Conservation (phyloP, 2,329 filamentous ascomycete genomes). For the Talaromyces funiculosus region DNA sequence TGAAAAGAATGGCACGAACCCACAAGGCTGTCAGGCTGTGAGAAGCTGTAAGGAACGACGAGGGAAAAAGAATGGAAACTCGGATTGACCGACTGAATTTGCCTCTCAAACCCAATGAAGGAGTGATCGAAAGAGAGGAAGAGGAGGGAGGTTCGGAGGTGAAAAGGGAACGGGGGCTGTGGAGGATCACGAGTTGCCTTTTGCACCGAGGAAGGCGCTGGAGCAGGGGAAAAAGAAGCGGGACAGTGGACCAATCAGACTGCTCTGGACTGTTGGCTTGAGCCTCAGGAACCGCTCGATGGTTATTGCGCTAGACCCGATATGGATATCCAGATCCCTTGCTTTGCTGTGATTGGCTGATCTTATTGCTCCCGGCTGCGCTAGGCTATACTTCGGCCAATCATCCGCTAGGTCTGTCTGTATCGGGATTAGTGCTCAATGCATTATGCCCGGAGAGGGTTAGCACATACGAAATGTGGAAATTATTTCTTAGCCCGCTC, state of each 20-base stretch:
- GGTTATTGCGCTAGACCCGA: neutral
- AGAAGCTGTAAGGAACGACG: neutral
- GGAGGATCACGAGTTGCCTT: neutral
- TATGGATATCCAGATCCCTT: neutral
- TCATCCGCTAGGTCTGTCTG: neutral
- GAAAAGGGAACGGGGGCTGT: neutral
- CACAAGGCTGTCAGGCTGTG: no score
- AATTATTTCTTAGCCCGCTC: neutral
- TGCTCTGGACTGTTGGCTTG: neutral
- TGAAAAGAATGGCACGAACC: neutral
- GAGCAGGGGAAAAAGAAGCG: neutral
- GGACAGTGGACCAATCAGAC: neutral
- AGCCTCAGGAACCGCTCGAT: neutral
- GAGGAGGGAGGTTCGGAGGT: neutral
- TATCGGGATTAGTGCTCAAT: neutral
- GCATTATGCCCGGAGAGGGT: neutral
- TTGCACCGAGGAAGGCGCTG: neutral
- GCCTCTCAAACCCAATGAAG: neutral
- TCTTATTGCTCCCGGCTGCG: neutral
- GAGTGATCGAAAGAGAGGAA: neutral
- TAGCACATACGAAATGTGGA: neutral
- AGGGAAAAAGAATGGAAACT: neutral
- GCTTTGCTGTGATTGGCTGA: neutral
- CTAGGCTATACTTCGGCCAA: neutral
- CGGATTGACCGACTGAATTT: neutral